Evolutionary conservation across 176 grass and related monocot species (phyloP).

Genomic region (Avena insularis): DNA sequence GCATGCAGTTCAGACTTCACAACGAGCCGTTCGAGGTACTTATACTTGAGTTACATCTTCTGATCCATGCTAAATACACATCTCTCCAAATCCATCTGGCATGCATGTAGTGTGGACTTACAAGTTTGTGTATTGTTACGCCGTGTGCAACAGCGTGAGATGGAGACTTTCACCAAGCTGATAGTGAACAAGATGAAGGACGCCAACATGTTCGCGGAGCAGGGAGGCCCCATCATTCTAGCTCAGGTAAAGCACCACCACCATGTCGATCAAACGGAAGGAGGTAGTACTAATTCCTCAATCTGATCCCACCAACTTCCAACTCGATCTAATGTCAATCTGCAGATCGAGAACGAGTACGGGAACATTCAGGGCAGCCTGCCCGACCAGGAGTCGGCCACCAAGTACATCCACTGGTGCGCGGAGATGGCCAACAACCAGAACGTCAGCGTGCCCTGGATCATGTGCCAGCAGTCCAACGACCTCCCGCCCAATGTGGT

Average conservation of each 20-base stretch:
- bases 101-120: neutral
- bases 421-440: conserved; percentile 52
- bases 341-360: conserved; percentile 79
- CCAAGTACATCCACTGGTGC: conserved; percentile 58
- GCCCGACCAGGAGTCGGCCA: conserved; percentile 20
- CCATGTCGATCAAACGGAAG: neutral
- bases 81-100: neutral
- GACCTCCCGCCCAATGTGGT: conserved; percentile 55
- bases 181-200: conserved; percentile 66
- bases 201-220: conserved; percentile 48
- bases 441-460: conserved; percentile 55
- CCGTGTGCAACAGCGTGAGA: conserved; percentile 50
- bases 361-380: conserved; percentile 43
- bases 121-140: neutral
- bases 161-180: conserved; percentile 62
- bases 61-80: neutral
- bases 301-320: neutral
- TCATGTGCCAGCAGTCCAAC: conserved; percentile 73
- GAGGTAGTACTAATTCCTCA: neutral
- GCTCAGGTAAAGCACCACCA: conserved; percentile 42
- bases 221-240: conserved; percentile 73
- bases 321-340: neutral
- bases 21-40: conserved; percentile 63
- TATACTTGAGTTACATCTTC: neutral
- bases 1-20: conserved; percentile 61